Evolutionary conservation across 768 basidiomycete genomes (phyloP), one percentile per base, ranked within the genome.

Genomic region (Tricholoma bakamatsutake): DNA sequence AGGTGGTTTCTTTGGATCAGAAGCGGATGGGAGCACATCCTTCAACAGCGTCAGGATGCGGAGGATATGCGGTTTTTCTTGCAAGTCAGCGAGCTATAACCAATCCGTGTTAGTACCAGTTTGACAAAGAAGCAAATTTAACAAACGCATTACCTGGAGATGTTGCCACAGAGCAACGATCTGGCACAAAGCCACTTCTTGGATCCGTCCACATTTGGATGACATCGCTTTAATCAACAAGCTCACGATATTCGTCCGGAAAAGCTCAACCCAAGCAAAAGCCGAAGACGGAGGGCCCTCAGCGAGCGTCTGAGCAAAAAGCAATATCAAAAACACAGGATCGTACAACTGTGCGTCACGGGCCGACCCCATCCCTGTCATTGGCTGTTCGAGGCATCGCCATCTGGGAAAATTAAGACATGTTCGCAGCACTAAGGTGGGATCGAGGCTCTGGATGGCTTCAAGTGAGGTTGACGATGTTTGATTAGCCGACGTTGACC

Each of bases 241-340:
- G 45, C 88, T 80, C 11, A 88, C 78, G 10, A 87, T 73, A 60
- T 96, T 94, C 6, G 87, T 88, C 59, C 93, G 75, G 66, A 95
- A 85, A 15, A 97, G 67, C 63, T 90, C 86, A 12, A 95, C 87
- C 93, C 93, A 96, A n/a, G 77, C 81, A 56, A 87, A 70, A 0
- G 83, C 79, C 0, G 82, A 82, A 1, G 76, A 67, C 0, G 84
- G 86, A 13, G 69, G 76, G 51, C 75, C 76, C 33, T 87, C 82
- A 1, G 72, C 70, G n/a, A 94, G 71, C 67, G 84, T 80, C 50
- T 85, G 79, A 4, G 80, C 77, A 35, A 86, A 80, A n/a, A 93
- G 71, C 2, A 84, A 71, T 33, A 88, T 69, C 12, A 92, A 64
- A 68, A 95, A 91, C 0, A 85, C 65, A 7, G 94, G 93, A 64